Percentiles rank a stretch among this genome's conserved stretches.
phyloP scores from a whole-genome alignment of 2,329 filamentous ascomycete species.

The Colletotrichum sp. region DNA sequence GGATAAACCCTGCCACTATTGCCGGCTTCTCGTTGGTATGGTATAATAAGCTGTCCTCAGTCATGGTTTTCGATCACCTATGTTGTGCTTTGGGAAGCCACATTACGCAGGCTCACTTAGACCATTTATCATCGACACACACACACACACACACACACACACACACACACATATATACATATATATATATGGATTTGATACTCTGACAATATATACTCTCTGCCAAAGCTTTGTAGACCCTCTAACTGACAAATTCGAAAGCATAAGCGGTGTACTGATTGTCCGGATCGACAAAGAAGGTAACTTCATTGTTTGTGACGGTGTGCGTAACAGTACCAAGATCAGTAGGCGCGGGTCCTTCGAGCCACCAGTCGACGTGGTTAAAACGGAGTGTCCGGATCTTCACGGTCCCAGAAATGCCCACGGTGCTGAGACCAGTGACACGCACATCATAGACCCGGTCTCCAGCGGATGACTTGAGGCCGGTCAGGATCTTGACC shows the following conservation, averaged over 20 bases:
- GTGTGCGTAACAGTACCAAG: not conserved
- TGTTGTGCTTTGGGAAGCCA: not conserved
- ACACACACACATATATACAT: no score
- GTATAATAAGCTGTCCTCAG: not conserved
- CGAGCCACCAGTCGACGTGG: not conserved
- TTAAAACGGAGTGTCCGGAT: not conserved
- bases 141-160: no score
- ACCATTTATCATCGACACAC: not conserved
- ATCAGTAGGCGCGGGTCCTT: not conserved
- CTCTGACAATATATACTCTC: fast-evolving
- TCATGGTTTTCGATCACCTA: not conserved
- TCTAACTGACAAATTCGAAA: not conserved
- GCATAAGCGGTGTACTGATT: not conserved
- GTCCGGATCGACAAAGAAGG: not conserved
- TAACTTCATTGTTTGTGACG: not conserved
- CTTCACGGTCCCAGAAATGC: not conserved
- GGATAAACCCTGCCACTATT: not conserved
- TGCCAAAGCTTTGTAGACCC: fast-evolving
- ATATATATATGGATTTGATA: not conserved
- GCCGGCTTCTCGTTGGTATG: not conserved
- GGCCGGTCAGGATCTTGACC: not conserved
- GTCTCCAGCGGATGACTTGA: not conserved
- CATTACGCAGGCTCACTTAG: not conserved
- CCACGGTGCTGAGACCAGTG: not conserved
- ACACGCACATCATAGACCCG: not conserved